Evolutionary conservation across 495 filamentous ascomycete species (phyloP), one percentile per base, ranked within the genome.

Genomic region (Talaromyces borbonicus): DNA sequence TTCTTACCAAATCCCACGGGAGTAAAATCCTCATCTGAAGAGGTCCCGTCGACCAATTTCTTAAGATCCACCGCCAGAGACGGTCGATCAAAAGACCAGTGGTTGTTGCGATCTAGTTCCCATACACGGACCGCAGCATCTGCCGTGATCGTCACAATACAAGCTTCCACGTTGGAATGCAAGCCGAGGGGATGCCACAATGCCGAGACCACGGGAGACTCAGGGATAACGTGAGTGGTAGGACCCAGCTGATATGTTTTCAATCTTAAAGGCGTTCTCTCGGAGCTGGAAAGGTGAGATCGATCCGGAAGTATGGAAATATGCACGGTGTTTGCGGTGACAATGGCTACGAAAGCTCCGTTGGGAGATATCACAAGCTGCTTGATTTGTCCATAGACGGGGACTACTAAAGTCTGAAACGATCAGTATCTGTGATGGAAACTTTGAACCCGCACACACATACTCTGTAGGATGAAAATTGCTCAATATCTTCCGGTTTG

Each of bases 171-270:
- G 45, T 68, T 72, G 15, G 77, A 81, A 22, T 80, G 76, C 8
- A 84, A 72, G 0, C 87, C 87, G 1, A 93, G 71, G 0, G 89
- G 89, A 66, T 95, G 89, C 88, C 88, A 95, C 48, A 94, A 43
- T 8, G 81, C 79, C 5, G 84, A 87, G 0, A 78, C 79, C 15
- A 95, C 70, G 0, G 84, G 77, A 1, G 87, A 74, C 52, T 88
- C 77, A 19, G 87, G 82, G 48, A 87, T 79, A 22, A 95, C 87
- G 61, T 95, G 89, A 2, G 83, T 86, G 4, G 85, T 92, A 15
- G 89, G 87, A 0, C 89, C 89, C 12, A 95, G 69, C 39, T 87
- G 87, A 63, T 81, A 89, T 26, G 83, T 83, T 60, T 87, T 90
- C 26, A 87, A 67, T 48, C 83, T 83, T 52, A 94, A 73, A 0